Base-by-base conservation (phyloP, 2,329 filamentous ascomycete species). In the Pestalotiopsis sp. region DNA sequence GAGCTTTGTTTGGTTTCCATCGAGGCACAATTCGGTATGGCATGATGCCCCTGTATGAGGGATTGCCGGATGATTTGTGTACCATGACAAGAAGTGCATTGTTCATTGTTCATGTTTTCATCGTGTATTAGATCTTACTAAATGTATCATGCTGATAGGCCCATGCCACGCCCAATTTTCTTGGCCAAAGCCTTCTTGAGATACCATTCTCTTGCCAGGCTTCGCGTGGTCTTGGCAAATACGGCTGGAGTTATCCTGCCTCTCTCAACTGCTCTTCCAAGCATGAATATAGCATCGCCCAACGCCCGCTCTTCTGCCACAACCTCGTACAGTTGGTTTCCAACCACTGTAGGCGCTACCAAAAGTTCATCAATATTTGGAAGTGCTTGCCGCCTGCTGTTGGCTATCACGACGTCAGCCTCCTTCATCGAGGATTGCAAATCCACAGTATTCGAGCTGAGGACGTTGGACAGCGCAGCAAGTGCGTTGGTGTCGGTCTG, bases 301-400 rank as follows among this genome's bases (percentile, higher is more conserved):
- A 97, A 87, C 2, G 93, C 94, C 72, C 92, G 87, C 81, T 98
- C 95, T 78, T 99, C 96, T 1, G 94, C 94, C 36, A 95, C 93
- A 2, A 97, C 85, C 62, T 91, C 90, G 80, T 98, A 99, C 25
- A 99, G 83, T 83, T 99, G 96, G 72, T 95, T 95, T 0, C 93
- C 93, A 4, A 98, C 96, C 1, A 98, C 92, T 0, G 94, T 98
- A 0, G 95, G 94, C 3, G 95, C 94, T n/a, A 98, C 93, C 2
- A 99, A 85, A 41, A 98, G 87, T 70, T 97, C 94, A 78, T 99
- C 96, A 63, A 98, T 92, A 62, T 91, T 89, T 0, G 95, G 94
- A 1, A 91, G 87, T 56, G 87, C 86, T 63, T 93, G 90, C 17
- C 85, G 85, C 68, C 89, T 87, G n/a, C 93, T 93, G 65, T 90